phyloP scores from a whole-genome alignment of 345 rosid species.

The Fremontodendron californicum region DNA sequence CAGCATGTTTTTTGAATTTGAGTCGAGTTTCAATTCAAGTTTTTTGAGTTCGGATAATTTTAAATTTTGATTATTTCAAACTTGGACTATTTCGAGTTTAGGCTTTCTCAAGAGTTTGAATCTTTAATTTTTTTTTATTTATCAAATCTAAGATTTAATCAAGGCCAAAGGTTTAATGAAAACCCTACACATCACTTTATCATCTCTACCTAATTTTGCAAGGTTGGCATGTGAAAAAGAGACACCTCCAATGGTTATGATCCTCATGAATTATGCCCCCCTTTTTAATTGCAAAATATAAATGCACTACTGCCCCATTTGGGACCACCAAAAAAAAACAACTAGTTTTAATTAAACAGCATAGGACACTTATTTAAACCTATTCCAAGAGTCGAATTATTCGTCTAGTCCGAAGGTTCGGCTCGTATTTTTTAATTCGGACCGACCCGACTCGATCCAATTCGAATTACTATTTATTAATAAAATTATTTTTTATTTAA shows the following conservation, averaged over 20 bases:
- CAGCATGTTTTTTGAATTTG: too few relatives aligned
- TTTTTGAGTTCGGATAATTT: too few relatives aligned
- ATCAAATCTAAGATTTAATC: background rate
- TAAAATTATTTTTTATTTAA: too few relatives aligned
- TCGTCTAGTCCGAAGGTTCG: too few relatives aligned
- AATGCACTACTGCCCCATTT: too few relatives aligned
- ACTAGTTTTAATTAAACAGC: background rate
- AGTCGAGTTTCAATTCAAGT: too few relatives aligned
- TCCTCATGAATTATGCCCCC: conserved; percentile 25
- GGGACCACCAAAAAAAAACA: conserved; percentile 11
- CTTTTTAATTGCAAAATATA: background rate
- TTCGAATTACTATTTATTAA: too few relatives aligned
- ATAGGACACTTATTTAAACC: background rate
- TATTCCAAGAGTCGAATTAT: too few relatives aligned
- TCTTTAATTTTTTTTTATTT: background rate
- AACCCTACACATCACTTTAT: conserved; percentile 20
- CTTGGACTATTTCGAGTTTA: too few relatives aligned
- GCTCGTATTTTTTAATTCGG: too few relatives aligned
- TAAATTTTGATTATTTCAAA: too few relatives aligned
- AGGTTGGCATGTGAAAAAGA: conserved; percentile 28
- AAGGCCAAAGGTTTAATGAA: conserved; percentile 3
- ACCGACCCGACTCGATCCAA: too few relatives aligned
- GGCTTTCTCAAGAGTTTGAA: background rate
- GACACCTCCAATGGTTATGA: conserved; percentile 30
- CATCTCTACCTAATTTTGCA: conserved; percentile 28